These are phyloP conservation scores for Hypoxylon sp. DNA, from an alignment of 2,329 filamentous ascomycete genomes.

Conservation along the genomic window DNA sequence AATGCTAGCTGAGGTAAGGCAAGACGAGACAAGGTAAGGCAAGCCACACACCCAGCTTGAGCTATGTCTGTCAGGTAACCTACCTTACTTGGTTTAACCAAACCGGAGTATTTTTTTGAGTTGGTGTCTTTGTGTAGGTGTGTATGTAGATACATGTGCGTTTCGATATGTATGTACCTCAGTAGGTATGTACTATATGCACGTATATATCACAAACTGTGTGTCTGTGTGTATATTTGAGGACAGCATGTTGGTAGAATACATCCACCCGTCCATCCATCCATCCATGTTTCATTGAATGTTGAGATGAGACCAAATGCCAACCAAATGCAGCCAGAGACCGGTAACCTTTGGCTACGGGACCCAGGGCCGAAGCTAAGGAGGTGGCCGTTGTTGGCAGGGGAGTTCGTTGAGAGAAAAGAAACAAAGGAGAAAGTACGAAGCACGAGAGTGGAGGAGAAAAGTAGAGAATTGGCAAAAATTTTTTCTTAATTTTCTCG, in stretches of 20 bases:
- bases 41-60: slow-evolving; percentile 25
- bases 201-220: slow-evolving; percentile 13
- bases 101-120: slow-evolving; percentile 18
- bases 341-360: slow-evolving; percentile 25
- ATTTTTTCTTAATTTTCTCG: slow-evolving; percentile 22
- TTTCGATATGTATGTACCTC: slow-evolving; percentile 4
- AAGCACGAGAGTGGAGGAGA: slow-evolving; percentile 32
- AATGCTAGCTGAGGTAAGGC: slow-evolving; percentile 32
- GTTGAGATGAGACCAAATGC: background rate
- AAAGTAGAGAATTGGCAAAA: slow-evolving; percentile 23
- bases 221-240: slow-evolving; percentile 15
- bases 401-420: slow-evolving; percentile 11
- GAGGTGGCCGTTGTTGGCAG: slow-evolving; percentile 10
- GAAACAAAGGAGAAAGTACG: slow-evolving; percentile 5
- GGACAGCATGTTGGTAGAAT: slow-evolving; percentile 14
- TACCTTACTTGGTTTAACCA: slow-evolving; percentile 23
- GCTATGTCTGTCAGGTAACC: slow-evolving; percentile 7
- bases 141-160: slow-evolving; percentile 10
- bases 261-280: too few relatives aligned
- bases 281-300: too few relatives aligned
- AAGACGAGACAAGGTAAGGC: slow-evolving; percentile 28
- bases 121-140: slow-evolving; percentile 8
- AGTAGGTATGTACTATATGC: background rate
- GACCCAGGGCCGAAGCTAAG: slow-evolving; percentile 27
- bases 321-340: slow-evolving; percentile 13